Evolutionary conservation across 228 moss, liverwort and hornwort genomes (phyloP).

Genomic region (Sphagnum magellanicum): DNA sequence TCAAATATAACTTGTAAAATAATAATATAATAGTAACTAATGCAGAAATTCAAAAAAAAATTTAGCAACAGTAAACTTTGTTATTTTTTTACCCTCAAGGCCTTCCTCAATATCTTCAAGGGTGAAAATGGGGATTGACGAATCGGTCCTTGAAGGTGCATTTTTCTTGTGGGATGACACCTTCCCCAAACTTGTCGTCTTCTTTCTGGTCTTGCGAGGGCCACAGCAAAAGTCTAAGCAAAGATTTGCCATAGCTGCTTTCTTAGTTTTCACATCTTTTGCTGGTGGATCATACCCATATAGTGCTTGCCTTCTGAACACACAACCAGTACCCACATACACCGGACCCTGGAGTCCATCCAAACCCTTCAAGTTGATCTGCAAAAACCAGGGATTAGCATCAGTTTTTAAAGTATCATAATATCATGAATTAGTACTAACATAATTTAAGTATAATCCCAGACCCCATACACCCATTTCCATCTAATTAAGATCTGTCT

Average conservation of each 20-base stretch:
- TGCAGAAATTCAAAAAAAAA: too few relatives aligned
- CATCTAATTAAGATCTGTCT: too few relatives aligned
- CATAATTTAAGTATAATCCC: too few relatives aligned
- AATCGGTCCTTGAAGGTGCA: conserved; percentile 28
- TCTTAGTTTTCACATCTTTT: conserved; percentile 20
- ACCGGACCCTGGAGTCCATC: conserved; percentile 83
- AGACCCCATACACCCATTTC: too few relatives aligned
- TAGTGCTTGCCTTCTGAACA: conserved; percentile 35
- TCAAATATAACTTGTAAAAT: too few relatives aligned
- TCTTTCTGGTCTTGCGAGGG: conserved; percentile 44
- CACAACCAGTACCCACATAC: conserved; percentile 75
- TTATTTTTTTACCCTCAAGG: conserved; percentile 33
- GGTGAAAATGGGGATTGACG: conserved; percentile 39
- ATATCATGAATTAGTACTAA: too few relatives aligned
- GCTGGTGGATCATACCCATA: conserved; percentile 60
- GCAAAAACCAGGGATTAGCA: conserved; percentile 2
- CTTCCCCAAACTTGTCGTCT: conserved; percentile 6
- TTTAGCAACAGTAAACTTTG: too few relatives aligned
- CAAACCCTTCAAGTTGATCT: conserved; percentile 86
- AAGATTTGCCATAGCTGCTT: not conserved
- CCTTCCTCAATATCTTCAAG: conserved; percentile 73
- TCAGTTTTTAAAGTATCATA: too few relatives aligned
- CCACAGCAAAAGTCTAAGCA: conserved; percentile 41
- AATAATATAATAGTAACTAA: too few relatives aligned
- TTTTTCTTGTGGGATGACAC: conserved; percentile 21